These are phyloP conservation scores for Trichopus zeylanicus DNA, from an alignment of 116 monocot species.

Conservation along the genomic window DNA sequence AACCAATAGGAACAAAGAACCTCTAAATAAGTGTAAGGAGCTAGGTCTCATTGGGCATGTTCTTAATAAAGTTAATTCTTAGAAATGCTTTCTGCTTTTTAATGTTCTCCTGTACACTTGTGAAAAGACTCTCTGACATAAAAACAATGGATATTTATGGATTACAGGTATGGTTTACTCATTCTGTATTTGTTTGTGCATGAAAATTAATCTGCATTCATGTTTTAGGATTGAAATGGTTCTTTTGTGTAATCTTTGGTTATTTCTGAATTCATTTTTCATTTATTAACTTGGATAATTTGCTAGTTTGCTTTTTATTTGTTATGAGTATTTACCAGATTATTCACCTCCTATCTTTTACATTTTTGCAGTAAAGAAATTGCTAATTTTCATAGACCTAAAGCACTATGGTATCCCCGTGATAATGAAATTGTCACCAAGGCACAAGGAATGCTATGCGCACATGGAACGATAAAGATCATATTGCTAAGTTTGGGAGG, in stretches of 20 bases:
- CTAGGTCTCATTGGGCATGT: too few species aligned
- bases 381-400: constrained; percentile 90
- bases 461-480: constrained; percentile 55
- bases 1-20: too few species aligned
- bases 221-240: too few species aligned
- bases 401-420: constrained; percentile 87
- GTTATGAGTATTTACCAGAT: neutral
- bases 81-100: too few species aligned
- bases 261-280: neutral
- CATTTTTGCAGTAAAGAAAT: constrained; percentile 76
- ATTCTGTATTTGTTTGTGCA: too few species aligned
- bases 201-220: too few species aligned
- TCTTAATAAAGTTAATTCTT: too few species aligned
- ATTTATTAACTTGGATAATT: constrained; percentile 3
- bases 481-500: constrained; percentile 63
- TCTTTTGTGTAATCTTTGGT: neutral
- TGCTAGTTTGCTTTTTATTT: neutral
- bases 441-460: constrained; percentile 31
- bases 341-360: neutral
- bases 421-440: constrained; percentile 57
- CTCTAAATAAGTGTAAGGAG: too few species aligned
- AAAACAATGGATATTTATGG: too few species aligned
- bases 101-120: too few species aligned
- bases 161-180: too few species aligned
- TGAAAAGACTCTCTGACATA: too few species aligned